A percentile compares a stretch with the other conserved stretches of the same genome.
phyloP scores from a whole-genome alignment of 2,329 filamentous ascomycete genomes.

The Epichloe gansuensis region DNA sequence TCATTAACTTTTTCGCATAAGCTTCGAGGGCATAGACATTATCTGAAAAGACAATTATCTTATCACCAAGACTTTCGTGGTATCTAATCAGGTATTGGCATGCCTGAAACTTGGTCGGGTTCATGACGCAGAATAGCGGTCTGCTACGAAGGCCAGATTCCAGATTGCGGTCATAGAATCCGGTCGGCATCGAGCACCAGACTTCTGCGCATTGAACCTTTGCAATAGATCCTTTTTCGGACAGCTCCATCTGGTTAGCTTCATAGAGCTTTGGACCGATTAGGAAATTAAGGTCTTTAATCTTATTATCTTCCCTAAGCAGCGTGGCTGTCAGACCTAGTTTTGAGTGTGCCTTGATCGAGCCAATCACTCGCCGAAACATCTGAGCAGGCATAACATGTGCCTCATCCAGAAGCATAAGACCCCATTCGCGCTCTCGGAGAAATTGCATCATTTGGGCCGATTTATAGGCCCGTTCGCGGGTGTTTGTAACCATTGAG shows the following conservation, averaged over 20 bases:
- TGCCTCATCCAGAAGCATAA: constrained; percentile 95
- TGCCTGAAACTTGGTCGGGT: constrained; percentile 90
- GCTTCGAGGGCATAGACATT: constrained; percentile 85
- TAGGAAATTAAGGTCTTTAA: constrained; percentile 90
- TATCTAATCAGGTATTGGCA: constrained; percentile 98
- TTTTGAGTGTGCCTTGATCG: constrained; percentile 90
- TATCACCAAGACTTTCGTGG: constrained; percentile 86
- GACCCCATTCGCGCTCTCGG: constrained; percentile 78
- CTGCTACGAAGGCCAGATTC: constrained; percentile 35
- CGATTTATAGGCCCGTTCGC: too few species aligned
- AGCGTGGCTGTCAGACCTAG: constrained; percentile 88
- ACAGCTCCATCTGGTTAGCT: constrained; percentile 98
- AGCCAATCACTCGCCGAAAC: constrained; percentile 85
- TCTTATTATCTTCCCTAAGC: constrained; percentile 94
- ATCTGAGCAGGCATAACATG: constrained; percentile 96
- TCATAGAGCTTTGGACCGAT: constrained; percentile 97
- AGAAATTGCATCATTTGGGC: constrained; percentile 90
- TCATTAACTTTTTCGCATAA: constrained; percentile 72
- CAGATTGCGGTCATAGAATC: constrained; percentile 94
- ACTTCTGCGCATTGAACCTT: constrained; percentile 96
- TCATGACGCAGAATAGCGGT: constrained; percentile 76
- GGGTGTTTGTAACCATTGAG: constrained; percentile 67
- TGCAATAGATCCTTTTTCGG: constrained; percentile 91
- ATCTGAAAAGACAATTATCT: constrained; percentile 96
- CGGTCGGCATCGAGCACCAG: constrained; percentile 98